A percentile compares a stretch with the other conserved stretches of the same genome.
These are phyloP conservation scores for Leccinum variicolor DNA, from an alignment of 768 basidiomycete genomes.

Conservation along the genomic window DNA sequence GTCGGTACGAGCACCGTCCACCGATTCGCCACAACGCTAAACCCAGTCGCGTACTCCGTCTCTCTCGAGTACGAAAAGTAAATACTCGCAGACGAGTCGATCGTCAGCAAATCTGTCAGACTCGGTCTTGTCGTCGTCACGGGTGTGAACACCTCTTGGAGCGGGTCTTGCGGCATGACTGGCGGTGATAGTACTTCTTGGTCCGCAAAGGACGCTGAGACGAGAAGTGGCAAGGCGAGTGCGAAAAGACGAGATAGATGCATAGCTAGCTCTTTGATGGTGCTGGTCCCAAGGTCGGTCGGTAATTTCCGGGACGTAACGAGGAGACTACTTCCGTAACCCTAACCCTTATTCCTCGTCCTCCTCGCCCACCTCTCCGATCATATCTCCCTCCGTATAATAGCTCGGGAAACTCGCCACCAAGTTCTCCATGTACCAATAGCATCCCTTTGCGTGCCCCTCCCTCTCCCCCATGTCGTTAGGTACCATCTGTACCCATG, in stretches of 20 bases:
- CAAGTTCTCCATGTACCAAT: conserved; percentile 59
- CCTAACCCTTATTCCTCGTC: background rate
- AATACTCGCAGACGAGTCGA: conserved; percentile 72
- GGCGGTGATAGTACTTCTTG: conserved; percentile 25
- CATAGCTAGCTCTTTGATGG: conserved; percentile 12
- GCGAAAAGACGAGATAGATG: conserved; percentile 17
- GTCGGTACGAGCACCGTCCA: conserved; percentile 77
- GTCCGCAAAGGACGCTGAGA: conserved; percentile 26
- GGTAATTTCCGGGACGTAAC: conserved; percentile 6
- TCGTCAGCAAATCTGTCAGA: conserved; percentile 73
- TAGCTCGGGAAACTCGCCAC: conserved; percentile 51
- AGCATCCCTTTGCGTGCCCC: conserved; percentile 24
- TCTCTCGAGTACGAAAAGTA: conserved; percentile 84
- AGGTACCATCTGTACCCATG: conserved; percentile 33
- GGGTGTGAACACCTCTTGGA: conserved; percentile 29
- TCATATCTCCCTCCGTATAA: conserved; percentile 25
- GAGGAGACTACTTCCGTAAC: background rate
- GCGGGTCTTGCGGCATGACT: conserved; percentile 10
- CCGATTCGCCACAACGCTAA: conserved; percentile 31
- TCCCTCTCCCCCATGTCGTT: background rate
- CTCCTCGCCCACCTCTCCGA: background rate
- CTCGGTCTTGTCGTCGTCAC: conserved; percentile 47
- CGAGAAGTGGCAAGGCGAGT: conserved; percentile 30
- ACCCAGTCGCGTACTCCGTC: conserved; percentile 51
- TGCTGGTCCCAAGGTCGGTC: background rate